Conservation (phyloP, 495 filamentous ascomycete species). For the Penicillium dipodomyicola region DNA sequence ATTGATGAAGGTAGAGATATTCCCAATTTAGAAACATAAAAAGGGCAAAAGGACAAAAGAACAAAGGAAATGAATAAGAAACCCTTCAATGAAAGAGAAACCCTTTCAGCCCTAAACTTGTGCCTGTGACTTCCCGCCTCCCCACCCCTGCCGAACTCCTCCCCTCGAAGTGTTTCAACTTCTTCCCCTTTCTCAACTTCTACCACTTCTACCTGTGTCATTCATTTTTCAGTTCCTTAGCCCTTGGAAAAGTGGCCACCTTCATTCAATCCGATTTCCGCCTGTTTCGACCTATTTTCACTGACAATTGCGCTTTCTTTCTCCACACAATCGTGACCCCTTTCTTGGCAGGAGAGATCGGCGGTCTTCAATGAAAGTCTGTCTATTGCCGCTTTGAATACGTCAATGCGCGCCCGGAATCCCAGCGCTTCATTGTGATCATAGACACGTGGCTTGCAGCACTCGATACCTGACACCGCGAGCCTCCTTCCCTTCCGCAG, state of each 20-base stretch:
- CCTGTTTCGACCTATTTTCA: not conserved
- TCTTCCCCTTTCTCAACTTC: slow-evolving; percentile 1
- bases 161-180: slow-evolving; percentile 16
- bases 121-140: slow-evolving; percentile 11
- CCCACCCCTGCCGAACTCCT: slow-evolving; percentile 4
- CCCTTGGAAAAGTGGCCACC: not conserved
- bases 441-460: slow-evolving; percentile 4
- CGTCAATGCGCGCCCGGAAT: slow-evolving; percentile 24
- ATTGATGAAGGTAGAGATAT: not conserved
- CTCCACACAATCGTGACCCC: slow-evolving; percentile 25
- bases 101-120: slow-evolving; percentile 19
- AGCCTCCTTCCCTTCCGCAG: slow-evolving; percentile 15
- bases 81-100: not conserved
- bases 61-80: not conserved
- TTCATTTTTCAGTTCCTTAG: not conserved
- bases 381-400: not conserved
- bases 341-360: slow-evolving; percentile 24
- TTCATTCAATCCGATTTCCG: slow-evolving; percentile 19
- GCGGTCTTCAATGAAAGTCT: slow-evolving; percentile 14
- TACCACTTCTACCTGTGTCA: not conserved
- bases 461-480: slow-evolving; percentile 2
- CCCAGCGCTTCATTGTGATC: slow-evolving; percentile 11
- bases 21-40: not conserved
- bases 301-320: slow-evolving; percentile 23
- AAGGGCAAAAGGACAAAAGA: not conserved